phyloP scores from a whole-genome alignment of 2,329 filamentous ascomycete species.

The Xylaria sp. region DNA sequence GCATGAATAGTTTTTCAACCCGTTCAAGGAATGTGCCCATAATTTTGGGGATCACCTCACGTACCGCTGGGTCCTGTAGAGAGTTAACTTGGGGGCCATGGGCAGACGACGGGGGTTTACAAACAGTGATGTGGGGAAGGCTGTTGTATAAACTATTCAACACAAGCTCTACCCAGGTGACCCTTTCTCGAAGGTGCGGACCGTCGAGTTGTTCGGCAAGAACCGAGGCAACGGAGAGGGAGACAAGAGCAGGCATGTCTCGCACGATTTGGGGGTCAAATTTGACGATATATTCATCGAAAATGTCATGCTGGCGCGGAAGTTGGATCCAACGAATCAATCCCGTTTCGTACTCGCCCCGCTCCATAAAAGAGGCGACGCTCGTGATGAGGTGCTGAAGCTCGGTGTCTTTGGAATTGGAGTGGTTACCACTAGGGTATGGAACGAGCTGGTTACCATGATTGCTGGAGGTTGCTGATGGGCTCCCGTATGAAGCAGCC shows the following conservation, averaged over 20 bases:
- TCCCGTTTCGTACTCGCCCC: constrained; percentile 65
- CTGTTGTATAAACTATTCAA: constrained; percentile 58
- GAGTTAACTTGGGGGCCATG: constrained; percentile 38
- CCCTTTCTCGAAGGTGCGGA: constrained; percentile 58
- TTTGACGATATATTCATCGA: constrained; percentile 59
- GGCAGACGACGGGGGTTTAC: constrained; percentile 38
- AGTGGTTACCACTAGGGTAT: constrained; percentile 49
- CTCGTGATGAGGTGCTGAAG: constrained; percentile 59
- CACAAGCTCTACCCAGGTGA: constrained; percentile 66
- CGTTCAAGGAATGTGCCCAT: constrained; percentile 59
- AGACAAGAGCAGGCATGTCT: constrained; percentile 63
- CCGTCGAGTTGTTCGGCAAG: constrained; percentile 64
- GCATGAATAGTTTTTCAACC: constrained; percentile 58
- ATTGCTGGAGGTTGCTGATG: constrained; percentile 41
- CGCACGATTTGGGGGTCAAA: constrained; percentile 59
- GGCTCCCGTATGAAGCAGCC: constrained; percentile 35
- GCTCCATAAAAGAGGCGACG: constrained; percentile 67
- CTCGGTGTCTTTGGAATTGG: constrained; percentile 57
- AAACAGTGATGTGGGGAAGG: constrained; percentile 54
- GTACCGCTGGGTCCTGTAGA: constrained; percentile 58
- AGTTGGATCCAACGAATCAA: constrained; percentile 72
- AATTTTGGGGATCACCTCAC: constrained; percentile 62
- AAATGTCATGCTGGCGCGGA: constrained; percentile 66
- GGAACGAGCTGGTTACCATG: constrained; percentile 44
- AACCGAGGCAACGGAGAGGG: constrained; percentile 68